phyloP scores from a whole-genome alignment of 352 stramenopile genomes.

The Pythium biforme region DNA sequence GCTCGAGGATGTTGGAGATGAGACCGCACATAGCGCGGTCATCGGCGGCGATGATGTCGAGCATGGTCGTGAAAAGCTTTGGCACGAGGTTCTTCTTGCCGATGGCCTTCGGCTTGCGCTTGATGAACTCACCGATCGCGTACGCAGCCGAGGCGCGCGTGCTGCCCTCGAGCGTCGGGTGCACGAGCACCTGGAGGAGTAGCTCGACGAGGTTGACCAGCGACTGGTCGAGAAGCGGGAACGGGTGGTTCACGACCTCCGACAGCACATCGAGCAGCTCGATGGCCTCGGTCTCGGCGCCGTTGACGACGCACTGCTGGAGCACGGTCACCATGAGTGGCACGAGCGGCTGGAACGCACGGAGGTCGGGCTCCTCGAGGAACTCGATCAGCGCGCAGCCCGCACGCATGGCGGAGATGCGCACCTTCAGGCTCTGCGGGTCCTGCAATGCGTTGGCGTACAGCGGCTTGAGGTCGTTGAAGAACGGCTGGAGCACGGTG shows the following conservation, averaged over 20 bases:
- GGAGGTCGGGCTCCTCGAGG: slow-evolving; percentile 72
- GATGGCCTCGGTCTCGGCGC: slow-evolving; percentile 74
- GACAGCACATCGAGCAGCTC: slow-evolving; percentile 88
- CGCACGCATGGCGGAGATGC: slow-evolving; percentile 78
- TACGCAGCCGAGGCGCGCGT: slow-evolving; percentile 81
- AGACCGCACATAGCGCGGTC: slow-evolving; percentile 78
- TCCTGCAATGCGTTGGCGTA: slow-evolving; percentile 75
- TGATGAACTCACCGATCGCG: slow-evolving; percentile 84
- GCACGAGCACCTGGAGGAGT: slow-evolving; percentile 77
- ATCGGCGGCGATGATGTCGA: slow-evolving; percentile 79
- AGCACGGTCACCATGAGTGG: slow-evolving; percentile 85
- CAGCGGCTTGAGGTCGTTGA: slow-evolving; percentile 77
- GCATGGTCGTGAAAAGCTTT: slow-evolving; percentile 86
- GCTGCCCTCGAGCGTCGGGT: slow-evolving; percentile 71
- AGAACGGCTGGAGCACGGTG: slow-evolving; percentile 78
- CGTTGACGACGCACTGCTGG: slow-evolving; percentile 78
- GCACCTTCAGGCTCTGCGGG: slow-evolving; percentile 78
- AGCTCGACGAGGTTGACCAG: slow-evolving; percentile 83
- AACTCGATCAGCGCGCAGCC: slow-evolving; percentile 80
- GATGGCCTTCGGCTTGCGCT: slow-evolving; percentile 89
- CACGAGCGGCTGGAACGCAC: slow-evolving; percentile 71
- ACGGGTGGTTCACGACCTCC: slow-evolving; percentile 82
- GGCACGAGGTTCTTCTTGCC: slow-evolving; percentile 80
- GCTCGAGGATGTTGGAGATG: slow-evolving; percentile 79
- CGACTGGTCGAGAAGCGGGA: slow-evolving; percentile 79